phyloP scores from a whole-genome alignment of 345 rosid species.

The Firmiana major region DNA sequence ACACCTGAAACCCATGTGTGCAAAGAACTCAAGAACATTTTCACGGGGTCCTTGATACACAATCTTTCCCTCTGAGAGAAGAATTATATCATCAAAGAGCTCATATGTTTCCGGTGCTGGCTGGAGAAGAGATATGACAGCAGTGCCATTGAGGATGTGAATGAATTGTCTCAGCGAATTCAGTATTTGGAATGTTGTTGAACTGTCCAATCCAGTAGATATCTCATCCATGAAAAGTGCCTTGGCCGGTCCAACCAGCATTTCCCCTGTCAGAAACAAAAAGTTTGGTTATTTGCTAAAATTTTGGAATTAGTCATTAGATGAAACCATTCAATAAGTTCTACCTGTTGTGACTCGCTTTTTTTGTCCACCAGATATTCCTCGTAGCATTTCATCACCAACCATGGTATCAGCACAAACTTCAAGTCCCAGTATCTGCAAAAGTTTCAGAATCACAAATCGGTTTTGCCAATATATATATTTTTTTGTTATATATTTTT shows the following conservation, averaged over 20 bases:
- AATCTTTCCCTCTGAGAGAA: slow-evolving; percentile 70
- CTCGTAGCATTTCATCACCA: slow-evolving; percentile 58
- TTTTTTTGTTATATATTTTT: neutral
- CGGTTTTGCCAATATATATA: neutral
- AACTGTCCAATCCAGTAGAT: slow-evolving; percentile 77
- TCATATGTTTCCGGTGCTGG: slow-evolving; percentile 77
- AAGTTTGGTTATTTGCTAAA: neutral
- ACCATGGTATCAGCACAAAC: slow-evolving; percentile 57
- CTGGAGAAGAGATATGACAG: slow-evolving; percentile 71
- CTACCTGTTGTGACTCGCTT: slow-evolving; percentile 69
- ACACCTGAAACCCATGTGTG: slow-evolving; percentile 56
- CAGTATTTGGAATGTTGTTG: slow-evolving; percentile 72
- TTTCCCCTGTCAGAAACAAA: slow-evolving; percentile 39
- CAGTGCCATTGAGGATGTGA: slow-evolving; percentile 58
- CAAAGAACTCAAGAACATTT: slow-evolving; percentile 61
- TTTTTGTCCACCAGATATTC: slow-evolving; percentile 67
- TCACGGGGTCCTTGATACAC: slow-evolving; percentile 76
- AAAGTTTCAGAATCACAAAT: neutral
- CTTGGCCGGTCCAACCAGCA: slow-evolving; percentile 70
- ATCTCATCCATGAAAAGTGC: slow-evolving; percentile 86
- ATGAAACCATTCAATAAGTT: neutral
- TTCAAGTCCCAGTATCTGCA: slow-evolving; percentile 54
- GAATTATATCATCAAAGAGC: slow-evolving; percentile 68
- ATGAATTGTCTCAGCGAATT: slow-evolving; percentile 55
- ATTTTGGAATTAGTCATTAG: neutral